Base-by-base conservation (phyloP, 2,329 filamentous ascomycete species). In the Penicillium sp. region DNA sequence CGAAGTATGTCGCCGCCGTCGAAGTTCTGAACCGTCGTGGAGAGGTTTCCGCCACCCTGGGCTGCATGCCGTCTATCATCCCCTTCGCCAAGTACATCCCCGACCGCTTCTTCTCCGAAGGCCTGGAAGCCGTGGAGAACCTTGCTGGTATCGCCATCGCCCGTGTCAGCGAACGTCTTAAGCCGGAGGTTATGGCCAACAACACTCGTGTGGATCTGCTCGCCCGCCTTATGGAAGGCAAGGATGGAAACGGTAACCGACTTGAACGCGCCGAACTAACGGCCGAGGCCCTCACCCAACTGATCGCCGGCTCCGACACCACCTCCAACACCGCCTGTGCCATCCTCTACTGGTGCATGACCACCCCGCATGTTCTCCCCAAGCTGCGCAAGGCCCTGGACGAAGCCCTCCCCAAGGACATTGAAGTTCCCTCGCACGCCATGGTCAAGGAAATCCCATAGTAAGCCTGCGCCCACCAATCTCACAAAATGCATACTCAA, bases 121-220 rank as follows among this genome's bases (percentile, higher is more conserved):
- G 91, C 12, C 75, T 93, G 31, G 75, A 82, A 39, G 90, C 90
- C 0, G 88, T 96, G 0, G 76, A 91, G 67, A 86, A 90, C 65
- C 82, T 97, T 2, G 90, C 91, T 0, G 91, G 91, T 39, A 96
- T 96, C 61, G 92, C 91, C 31, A 87, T 93, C 52, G 90, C 91
- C 1, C 82, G 90, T 6, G 92, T 96, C 47, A 86, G 86, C 60
- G 80, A 84, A 18, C 84, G 91, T 16, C 78, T 96, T 1, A 86
- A 88, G 10, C 84, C 84, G 56, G 85, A 87, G 40, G 77, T 79
- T 45, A 73, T 74, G n/a, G 82, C 81, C 2, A 76, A 83, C 6
- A 80, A 83, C 23, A 81, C 84, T 35, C 87, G 91, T 58, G 86
- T 87, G 46, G 91, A 97, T 66, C 82, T 97, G 1, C 85, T 96